Percentiles rank a stretch among this genome's conserved stretches.
Conservation (phyloP, 257 asterid species). For the Cynanchum wilfordii region DNA sequence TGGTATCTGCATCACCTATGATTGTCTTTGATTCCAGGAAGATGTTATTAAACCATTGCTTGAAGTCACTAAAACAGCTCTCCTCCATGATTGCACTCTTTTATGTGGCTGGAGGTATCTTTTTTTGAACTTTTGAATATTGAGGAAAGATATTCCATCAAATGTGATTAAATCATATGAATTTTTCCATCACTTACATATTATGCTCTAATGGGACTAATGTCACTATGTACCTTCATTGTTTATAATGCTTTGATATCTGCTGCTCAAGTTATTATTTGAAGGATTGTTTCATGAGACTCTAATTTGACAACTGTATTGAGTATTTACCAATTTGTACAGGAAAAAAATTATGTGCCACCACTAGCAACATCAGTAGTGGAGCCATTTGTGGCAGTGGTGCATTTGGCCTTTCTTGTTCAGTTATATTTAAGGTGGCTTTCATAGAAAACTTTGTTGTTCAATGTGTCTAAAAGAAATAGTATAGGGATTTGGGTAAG, state of each 20-base stretch:
- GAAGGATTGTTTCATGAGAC: not conserved
- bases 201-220: not conserved
- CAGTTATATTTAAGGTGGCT: not conserved
- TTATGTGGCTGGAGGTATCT: conserved; percentile 90
- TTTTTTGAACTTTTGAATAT: conserved; percentile 1
- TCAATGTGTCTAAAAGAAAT: not conserved
- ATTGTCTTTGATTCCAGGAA: conserved; percentile 53
- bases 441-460: not conserved
- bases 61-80: conserved; percentile 91
- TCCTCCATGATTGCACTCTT: conserved; percentile 97
- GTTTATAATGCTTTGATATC: not conserved
- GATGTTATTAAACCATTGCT: conserved; percentile 91
- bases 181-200: not conserved
- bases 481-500: not conserved
- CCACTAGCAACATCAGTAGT: not conserved
- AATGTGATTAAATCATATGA: not conserved
- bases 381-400: not conserved
- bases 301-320: not conserved
- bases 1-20: not conserved
- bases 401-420: not conserved
- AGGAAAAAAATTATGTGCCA: not conserved
- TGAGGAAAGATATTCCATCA: not conserved
- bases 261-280: not conserved
- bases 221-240: not conserved
- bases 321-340: not conserved